A percentile compares a stretch with the other conserved stretches of the same genome.
Conservation (phyloP, 1,139 yeast genomes). For the Suzukiozyma palmioleophila region DNA sequence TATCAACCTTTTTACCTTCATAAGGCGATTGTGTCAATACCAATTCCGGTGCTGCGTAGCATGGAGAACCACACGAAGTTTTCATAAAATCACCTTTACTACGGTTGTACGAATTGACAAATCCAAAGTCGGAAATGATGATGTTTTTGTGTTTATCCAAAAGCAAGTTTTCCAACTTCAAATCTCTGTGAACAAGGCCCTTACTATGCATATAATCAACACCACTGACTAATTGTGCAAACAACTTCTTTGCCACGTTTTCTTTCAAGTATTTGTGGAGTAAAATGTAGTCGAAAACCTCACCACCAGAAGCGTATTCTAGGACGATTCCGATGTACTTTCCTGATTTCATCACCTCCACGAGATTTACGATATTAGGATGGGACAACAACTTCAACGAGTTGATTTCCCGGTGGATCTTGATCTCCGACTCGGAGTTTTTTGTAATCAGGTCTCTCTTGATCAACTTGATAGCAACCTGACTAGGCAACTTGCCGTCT, state of each 20-base stretch:
- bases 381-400: conserved; percentile 82
- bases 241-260: conserved; percentile 74
- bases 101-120: conserved; percentile 79
- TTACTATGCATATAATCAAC: conserved; percentile 86
- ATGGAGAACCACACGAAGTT: conserved; percentile 96
- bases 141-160: conserved; percentile 79
- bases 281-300: conserved; percentile 86
- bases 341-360: conserved; percentile 90
- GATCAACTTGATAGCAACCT: conserved; percentile 90
- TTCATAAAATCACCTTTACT: conserved; percentile 76
- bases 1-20: conserved; percentile 91
- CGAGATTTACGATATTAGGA: conserved; percentile 88
- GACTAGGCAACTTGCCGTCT: conserved; percentile 71
- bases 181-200: conserved; percentile 78
- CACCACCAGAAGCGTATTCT: conserved; percentile 97
- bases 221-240: conserved; percentile 91
- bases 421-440: conserved; percentile 79
- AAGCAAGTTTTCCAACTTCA: conserved; percentile 67
- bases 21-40: conserved; percentile 86
- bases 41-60: conserved; percentile 97
- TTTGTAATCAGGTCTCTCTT: conserved; percentile 81
- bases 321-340: conserved; percentile 93
- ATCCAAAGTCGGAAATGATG: conserved; percentile 80
- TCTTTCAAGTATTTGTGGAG: conserved; percentile 86
- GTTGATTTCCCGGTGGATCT: conserved; percentile 89